Evolutionary conservation across 1,139 yeast species (phyloP).

Genomic region (Yamadazyma sp.): DNA sequence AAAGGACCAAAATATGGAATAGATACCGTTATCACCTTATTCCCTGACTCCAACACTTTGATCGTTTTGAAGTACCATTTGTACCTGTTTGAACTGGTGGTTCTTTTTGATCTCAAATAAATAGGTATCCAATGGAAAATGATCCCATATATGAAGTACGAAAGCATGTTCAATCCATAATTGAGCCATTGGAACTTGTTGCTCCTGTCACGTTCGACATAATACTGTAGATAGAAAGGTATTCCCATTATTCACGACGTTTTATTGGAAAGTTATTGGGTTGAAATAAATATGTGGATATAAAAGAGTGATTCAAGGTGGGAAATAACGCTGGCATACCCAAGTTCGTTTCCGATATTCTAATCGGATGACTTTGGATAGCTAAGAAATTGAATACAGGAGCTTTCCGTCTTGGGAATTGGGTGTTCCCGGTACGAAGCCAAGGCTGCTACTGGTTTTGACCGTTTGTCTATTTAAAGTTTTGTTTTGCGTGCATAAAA

Average conservation of each 20-base stretch:
- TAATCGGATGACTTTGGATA: too few species aligned
- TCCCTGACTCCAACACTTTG: conserved; percentile 29
- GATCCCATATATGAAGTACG: conserved; percentile 38
- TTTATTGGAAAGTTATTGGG: too few species aligned
- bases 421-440: background rate
- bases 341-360: too few species aligned
- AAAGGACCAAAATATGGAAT: conserved; percentile 19
- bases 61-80: conserved; percentile 25
- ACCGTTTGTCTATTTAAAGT: background rate
- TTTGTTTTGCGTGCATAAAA: conserved; percentile 8
- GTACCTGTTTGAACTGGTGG: conserved; percentile 11
- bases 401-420: conserved; percentile 1
- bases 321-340: too few species aligned
- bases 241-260: conserved; percentile 15
- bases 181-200: conserved; percentile 38
- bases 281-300: background rate
- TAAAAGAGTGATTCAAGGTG: background rate
- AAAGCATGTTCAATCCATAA: conserved; percentile 25
- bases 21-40: conserved; percentile 23
- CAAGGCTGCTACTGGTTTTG: background rate
- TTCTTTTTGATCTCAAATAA: conserved; percentile 17
- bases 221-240: conserved; percentile 26
- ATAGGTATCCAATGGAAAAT: conserved; percentile 44
- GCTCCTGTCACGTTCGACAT: conserved; percentile 37
- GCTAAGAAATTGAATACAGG: background rate